Evolutionary conservation across 2,329 filamentous ascomycete species (phyloP).

Genomic region (Calonectria crousiana): DNA sequence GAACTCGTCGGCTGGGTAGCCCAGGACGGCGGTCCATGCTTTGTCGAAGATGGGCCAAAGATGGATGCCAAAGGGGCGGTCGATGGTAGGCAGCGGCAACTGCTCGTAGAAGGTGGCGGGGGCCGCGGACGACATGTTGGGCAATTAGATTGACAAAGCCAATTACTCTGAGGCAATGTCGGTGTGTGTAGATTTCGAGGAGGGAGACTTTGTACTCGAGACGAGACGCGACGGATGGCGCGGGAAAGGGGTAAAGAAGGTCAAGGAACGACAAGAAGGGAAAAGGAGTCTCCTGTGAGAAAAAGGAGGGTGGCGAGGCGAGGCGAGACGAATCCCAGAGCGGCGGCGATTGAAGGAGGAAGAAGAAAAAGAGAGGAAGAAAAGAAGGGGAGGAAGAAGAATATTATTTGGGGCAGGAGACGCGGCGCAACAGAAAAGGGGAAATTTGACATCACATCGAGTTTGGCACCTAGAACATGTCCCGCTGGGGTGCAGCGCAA

Average conservation of each 20-base stretch:
- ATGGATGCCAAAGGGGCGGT: slow-evolving; percentile 90
- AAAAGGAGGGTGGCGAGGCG: slow-evolving; percentile 21
- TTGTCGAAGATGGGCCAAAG: slow-evolving; percentile 97
- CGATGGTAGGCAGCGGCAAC: slow-evolving; percentile 81
- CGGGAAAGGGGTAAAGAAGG: slow-evolving; percentile 38
- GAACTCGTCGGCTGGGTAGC: slow-evolving; percentile 90
- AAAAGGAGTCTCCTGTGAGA: slow-evolving; percentile 42
- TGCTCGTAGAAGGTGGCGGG: slow-evolving; percentile 65
- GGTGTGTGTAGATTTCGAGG: background rate
- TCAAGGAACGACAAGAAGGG: slow-evolving; percentile 54
- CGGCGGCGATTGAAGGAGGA: slow-evolving; percentile 38
- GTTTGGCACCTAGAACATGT: slow-evolving; percentile 29
- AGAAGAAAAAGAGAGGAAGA: slow-evolving; percentile 45
- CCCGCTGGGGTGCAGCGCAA: slow-evolving; percentile 15
- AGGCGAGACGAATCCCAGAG: slow-evolving; percentile 32
- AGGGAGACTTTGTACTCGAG: slow-evolving; percentile 6
- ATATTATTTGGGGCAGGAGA: slow-evolving; percentile 40
- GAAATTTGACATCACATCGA: slow-evolving; percentile 50
- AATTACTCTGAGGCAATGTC: slow-evolving; percentile 23
- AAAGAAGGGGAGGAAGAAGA: slow-evolving; percentile 47
- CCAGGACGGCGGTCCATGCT: slow-evolving; percentile 79
- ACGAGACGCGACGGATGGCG: slow-evolving; percentile 43
- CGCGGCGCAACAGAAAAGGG: slow-evolving; percentile 50
- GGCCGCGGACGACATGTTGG: slow-evolving; percentile 53
- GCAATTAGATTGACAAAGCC: slow-evolving; percentile 26